These are phyloP conservation scores for Ceratobasidium sp. DNA, from an alignment of 1,284 basidiomycete genomes.

Conservation along the genomic window DNA sequence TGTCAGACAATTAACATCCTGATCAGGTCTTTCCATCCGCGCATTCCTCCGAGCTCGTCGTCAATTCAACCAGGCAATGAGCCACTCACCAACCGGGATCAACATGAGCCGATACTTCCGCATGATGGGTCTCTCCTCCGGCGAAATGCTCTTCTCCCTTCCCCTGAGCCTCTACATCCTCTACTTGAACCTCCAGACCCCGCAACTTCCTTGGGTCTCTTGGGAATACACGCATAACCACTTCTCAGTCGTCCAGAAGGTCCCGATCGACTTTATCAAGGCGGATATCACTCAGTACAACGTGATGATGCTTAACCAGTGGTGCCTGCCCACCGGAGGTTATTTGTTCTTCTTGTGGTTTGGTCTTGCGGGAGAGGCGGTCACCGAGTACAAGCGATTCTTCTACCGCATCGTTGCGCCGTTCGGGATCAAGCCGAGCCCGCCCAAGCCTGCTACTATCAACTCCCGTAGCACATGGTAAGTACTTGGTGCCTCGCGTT, in stretches of 20 bases:
- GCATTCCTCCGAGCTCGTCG: constrained; percentile 45
- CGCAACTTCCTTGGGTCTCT: constrained; percentile 29
- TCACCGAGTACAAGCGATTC: constrained; percentile 34
- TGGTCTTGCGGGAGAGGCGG: constrained; percentile 46
- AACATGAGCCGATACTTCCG: constrained; percentile 62
- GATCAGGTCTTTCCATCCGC: constrained; percentile 45
- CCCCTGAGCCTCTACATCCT: constrained; percentile 35
- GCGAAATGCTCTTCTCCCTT: constrained; percentile 40
- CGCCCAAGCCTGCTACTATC: constrained; percentile 3
- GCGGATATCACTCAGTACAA: background rate
- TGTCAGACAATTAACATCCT: no score
- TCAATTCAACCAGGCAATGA: constrained; percentile 25
- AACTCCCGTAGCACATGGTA: constrained; percentile 4
- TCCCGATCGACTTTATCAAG: constrained; percentile 48
- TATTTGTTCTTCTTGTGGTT: constrained; percentile 49
- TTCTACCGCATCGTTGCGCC: constrained; percentile 18
- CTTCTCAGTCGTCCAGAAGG: constrained; percentile 61
- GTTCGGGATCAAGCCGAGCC: constrained; percentile 32
- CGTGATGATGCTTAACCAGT: constrained; percentile 41
- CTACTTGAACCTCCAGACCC: constrained; percentile 26
- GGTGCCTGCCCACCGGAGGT: constrained; percentile 27
- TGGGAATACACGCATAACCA: constrained; percentile 50
- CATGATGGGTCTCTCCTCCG: constrained; percentile 27
- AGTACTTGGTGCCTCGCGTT: background rate
- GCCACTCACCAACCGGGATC: constrained; percentile 47